These are phyloP conservation scores for Calocera viscosa DNA, from an alignment of 768 basidiomycete genomes.

Conservation along the genomic window DNA sequence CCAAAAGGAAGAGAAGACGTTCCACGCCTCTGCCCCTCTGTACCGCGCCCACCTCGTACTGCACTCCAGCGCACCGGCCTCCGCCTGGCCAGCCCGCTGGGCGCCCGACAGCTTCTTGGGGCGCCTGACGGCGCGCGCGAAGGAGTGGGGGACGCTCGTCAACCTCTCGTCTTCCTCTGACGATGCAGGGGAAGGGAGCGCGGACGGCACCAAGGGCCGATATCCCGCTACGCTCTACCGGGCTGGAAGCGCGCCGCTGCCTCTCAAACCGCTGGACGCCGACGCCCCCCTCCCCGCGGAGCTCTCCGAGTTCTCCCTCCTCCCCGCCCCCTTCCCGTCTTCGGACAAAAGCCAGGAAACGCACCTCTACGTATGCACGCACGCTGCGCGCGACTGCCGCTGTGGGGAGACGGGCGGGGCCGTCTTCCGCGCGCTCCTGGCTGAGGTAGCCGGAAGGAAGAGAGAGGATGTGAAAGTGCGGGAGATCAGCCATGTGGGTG, in stretches of 20 bases:
- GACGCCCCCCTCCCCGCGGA: conserved; percentile 3
- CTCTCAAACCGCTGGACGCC: neutral
- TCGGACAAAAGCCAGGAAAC: conserved; percentile 6
- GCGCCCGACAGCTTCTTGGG: conserved; percentile 16
- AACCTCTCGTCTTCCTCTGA: conserved; percentile 11
- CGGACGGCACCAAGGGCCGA: conserved; percentile 10
- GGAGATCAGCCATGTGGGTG: conserved; percentile 21
- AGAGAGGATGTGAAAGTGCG: conserved; percentile 12
- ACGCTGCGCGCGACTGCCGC: conserved; percentile 22
- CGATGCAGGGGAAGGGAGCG: conserved; percentile 10
- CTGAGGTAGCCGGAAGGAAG: conserved; percentile 12
- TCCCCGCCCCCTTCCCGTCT: no score
- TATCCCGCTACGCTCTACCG: conserved; percentile 20
- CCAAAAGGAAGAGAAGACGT: no score
- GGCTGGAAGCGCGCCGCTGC: conserved; percentile 8
- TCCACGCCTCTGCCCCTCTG: conserved; percentile 9
- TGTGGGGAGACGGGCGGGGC: conserved; percentile 22
- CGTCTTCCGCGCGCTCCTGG: conserved; percentile 17
- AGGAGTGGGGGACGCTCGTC: neutral
- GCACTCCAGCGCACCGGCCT: conserved; percentile 13
- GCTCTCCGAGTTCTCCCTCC: neutral
- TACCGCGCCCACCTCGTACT: conserved; percentile 18
- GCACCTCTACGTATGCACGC: conserved; percentile 23
- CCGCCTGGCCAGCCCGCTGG: conserved; percentile 19
- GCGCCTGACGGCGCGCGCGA: conserved; percentile 10